Base-by-base conservation (phyloP, 768 basidiomycete genomes). In the Agaricus sinodeliciosus region DNA sequence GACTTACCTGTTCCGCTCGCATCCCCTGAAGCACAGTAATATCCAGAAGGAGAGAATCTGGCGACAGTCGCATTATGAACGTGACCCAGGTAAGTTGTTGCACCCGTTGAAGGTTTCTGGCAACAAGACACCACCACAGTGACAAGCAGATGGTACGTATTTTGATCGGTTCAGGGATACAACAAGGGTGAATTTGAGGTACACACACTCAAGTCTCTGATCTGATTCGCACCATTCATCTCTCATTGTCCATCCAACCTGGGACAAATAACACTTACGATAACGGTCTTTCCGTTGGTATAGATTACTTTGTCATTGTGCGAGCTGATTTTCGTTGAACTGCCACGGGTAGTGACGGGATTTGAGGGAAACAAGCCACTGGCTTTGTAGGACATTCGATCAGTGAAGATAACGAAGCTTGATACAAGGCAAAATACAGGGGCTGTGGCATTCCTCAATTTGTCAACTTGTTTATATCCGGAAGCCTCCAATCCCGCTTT, bases 21-120 rank as follows among this genome's bases (percentile, higher is more conserved):
- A 65, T 98, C 94, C 19, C 81, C 95, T 27, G 92, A 95, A 3
- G 95, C 94, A 63, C 90, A 93, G 69, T 97, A 98, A 69, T 85
- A 96, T 25, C 95, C 94, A 1, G 91, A 89, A 0, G 94, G 94
- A 2, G 93, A 93, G 60, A 96, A 80, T 35, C 90, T 82, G 12
- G 95, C 94, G 15, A 94, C 90, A 1, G 90, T 94, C 6, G 91
- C 78, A 50, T 85, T 84, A 58, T 92, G 84, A 3, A 84, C 79
- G 67, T 96, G 94, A 26, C 87, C 88, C 41, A 81, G 74, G 63
- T 94, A 93, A 19, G 83, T 74, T 11, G 73, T 74, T 11, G 84
- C 94, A 93, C 58, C 35, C 49, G 26, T 4, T 11, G 53, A 53
- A 6, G 50, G 46, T 49, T 51, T 48, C 49, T 42, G 11, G 31